A percentile compares a stretch with the other conserved stretches of the same genome.
Conservation (phyloP, 2,329 filamentous ascomycete species). For the Fusarium transvaalense region DNA sequence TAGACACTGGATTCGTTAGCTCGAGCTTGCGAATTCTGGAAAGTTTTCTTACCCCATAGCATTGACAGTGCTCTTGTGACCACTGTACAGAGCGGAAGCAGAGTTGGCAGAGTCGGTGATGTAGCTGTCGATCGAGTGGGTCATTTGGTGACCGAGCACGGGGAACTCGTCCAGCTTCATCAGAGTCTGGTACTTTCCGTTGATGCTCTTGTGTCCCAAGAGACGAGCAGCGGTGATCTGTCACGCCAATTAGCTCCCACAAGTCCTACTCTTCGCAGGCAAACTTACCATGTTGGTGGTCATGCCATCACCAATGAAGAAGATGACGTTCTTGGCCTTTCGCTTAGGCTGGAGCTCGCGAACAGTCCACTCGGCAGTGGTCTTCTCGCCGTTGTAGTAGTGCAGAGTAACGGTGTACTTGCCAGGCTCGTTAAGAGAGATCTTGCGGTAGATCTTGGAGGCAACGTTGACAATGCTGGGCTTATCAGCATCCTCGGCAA, state of each 20-base stretch:
- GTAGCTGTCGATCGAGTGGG: constrained; percentile 85
- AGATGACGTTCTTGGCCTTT: constrained; percentile 85
- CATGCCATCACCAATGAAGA: constrained; percentile 84
- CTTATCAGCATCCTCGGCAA: constrained; percentile 76
- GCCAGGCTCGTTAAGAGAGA: constrained; percentile 82
- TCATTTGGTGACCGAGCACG: constrained; percentile 89
- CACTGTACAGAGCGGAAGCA: constrained; percentile 82
- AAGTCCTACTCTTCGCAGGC: not conserved
- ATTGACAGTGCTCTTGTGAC: constrained; percentile 87
- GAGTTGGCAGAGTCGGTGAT: constrained; percentile 91
- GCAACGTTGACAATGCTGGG: constrained; percentile 83
- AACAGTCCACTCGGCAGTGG: constrained; percentile 81
- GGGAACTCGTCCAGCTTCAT: constrained; percentile 87
- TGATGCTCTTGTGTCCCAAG: constrained; percentile 84
- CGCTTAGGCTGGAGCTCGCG: constrained; percentile 76
- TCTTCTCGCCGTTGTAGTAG: constrained; percentile 80
- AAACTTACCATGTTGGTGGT: constrained; percentile 74
- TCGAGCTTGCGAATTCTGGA: not conserved
- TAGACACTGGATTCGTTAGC: constrained; percentile 66
- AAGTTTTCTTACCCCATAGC: constrained; percentile 69
- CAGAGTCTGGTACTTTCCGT: constrained; percentile 82
- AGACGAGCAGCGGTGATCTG: constrained; percentile 81
- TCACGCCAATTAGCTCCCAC: constrained; percentile 16
- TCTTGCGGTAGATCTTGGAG: constrained; percentile 80
- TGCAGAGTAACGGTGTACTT: constrained; percentile 80